Evolutionary conservation across 106 monocot species (phyloP), one percentile per base, ranked within the genome.

Genomic region (Platanthera guangdongensis): DNA sequence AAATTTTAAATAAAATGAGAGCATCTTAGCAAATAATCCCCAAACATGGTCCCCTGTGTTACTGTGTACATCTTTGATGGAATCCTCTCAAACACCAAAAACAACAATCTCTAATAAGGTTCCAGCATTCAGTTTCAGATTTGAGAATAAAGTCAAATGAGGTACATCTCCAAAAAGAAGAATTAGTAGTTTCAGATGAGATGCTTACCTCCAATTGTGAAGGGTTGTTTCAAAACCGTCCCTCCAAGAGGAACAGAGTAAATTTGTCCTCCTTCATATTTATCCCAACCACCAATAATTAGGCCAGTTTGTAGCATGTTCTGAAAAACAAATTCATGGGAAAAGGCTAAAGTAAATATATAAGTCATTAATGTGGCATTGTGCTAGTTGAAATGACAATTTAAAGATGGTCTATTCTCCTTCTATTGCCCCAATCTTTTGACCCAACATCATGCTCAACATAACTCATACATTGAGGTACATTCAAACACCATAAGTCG

Each of bases 281-380:
- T 96, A 76, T 96, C 93, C 93, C 90, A 96, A 50, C 96, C 96
- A 74, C 96, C 96, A 82, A 96, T 84, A 85, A 96, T 96, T 79
- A 96, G 48, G 53, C 93, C 96, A 77, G 90, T 77, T 87, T 96
- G 90, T 30, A 96, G 81, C 88, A 95, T 90, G 79, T 85, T 88
- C 92, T 92, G 71, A 77, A 88, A 39, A 78, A 65, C 18, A 65
- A 77, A 57, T 21, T 53, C 55, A 81, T 64, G 52, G 32, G 30
- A 25, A 25, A 50, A 75, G 50, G 59, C 47, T 21, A 76, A 75
- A 77, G 51, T 32, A 3, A 10, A 48, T 10, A 60, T 72, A 51
- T 51, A 0, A 50, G 22, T n/a, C 22, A 72, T 72, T 22, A 3
- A 21, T 51, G 9, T 72, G 49, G 6, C 10, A 47, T 18, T 22